phyloP scores from a whole-genome alignment of 2,329 filamentous ascomycete species.

The Clonostachys byssicola region DNA sequence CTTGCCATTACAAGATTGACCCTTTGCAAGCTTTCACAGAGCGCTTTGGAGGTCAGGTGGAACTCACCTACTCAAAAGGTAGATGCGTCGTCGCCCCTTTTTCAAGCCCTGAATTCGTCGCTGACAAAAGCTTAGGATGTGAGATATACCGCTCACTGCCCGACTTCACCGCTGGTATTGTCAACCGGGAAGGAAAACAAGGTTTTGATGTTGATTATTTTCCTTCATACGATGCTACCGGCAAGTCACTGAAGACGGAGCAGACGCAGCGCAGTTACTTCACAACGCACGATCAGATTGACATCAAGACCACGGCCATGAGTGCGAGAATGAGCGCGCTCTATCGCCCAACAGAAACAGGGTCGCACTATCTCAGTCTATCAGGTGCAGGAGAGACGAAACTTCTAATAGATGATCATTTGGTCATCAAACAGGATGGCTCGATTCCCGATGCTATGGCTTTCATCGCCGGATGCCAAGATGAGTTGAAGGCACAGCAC shows the following conservation, averaged over 20 bases:
- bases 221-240: too few relatives aligned
- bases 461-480: constrained; percentile 25
- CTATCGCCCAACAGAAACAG: constrained; percentile 18
- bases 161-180: not conserved
- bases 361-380: constrained; percentile 21
- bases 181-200: too few relatives aligned
- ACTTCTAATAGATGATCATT: constrained; percentile 20
- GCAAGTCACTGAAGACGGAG: too few relatives aligned
- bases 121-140: too few relatives aligned
- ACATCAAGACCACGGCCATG: too few relatives aligned
- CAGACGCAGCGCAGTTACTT: too few relatives aligned
- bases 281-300: too few relatives aligned
- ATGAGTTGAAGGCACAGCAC: constrained; percentile 18
- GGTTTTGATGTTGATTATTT: too few relatives aligned
- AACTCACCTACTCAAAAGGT: constrained; percentile 14
- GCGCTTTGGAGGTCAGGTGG: constrained; percentile 8
- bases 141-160: constrained; percentile 2
- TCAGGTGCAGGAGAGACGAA: constrained; percentile 21
- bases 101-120: too few relatives aligned
- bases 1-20: constrained; percentile 21
- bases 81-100: too few relatives aligned
- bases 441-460: constrained; percentile 25
- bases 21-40: constrained; percentile 20
- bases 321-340: too few relatives aligned
- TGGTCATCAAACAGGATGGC: constrained; percentile 21